A percentile compares a stretch with the other conserved stretches of the same genome.
Evolutionary conservation across 257 asterid genomes (phyloP).

Genomic region (Solanum dulcamara): DNA sequence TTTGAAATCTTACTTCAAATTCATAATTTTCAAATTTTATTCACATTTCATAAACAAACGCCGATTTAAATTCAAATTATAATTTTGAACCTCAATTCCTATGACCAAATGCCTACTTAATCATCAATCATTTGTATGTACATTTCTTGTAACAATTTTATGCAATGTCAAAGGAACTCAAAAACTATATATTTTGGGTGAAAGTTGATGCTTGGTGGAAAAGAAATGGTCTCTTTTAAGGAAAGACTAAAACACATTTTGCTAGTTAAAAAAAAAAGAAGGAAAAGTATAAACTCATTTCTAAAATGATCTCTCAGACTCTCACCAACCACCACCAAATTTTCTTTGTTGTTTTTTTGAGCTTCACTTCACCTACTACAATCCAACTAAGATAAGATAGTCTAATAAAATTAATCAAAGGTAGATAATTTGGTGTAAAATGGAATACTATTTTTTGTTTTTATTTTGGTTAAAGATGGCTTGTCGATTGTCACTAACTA

Average conservation of each 20-base stretch:
- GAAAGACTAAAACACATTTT: not conserved
- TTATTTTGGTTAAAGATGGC: no score
- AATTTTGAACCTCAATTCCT: no score
- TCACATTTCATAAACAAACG: no score
- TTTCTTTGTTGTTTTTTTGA: not conserved
- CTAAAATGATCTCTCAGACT: not conserved
- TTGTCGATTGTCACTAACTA: no score
- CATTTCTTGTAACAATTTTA: not conserved
- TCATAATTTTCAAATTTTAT: no score
- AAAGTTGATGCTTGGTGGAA: not conserved
- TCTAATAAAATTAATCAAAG: no score
- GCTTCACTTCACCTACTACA: not conserved
- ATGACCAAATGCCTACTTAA: not conserved
- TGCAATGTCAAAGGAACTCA: not conserved
- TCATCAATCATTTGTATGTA: not conserved
- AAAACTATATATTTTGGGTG: not conserved
- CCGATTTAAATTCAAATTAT: no score
- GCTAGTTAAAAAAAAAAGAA: not conserved
- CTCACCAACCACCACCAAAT: not conserved
- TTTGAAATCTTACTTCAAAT: no score
- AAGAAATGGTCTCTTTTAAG: not conserved
- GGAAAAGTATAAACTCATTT: not conserved
- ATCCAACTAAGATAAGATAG: not conserved
- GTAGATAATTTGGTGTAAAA: no score
- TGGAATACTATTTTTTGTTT: no score